A percentile compares a stretch with the other conserved stretches of the same genome.
These are phyloP conservation scores for Gynostemma pentaphyllum DNA, from an alignment of 306 rosid species.

Conservation along the genomic window DNA sequence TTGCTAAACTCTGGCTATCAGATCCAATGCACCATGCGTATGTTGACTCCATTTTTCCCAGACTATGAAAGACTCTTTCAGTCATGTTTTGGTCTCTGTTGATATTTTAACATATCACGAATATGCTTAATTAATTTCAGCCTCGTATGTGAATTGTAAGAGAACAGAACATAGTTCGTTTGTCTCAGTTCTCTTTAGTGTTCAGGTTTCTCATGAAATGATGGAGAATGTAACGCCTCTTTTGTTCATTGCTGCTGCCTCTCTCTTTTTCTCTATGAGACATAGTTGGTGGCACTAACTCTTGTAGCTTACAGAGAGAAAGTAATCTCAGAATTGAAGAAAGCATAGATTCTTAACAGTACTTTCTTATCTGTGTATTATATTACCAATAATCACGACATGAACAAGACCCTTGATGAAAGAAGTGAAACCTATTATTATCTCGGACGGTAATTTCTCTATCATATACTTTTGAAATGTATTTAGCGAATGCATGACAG, in stretches of 20 bases:
- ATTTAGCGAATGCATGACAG: conserved; percentile 64
- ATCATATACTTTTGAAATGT: conserved; percentile 37
- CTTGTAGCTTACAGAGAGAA: background rate
- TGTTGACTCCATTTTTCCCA: conserved; percentile 69
- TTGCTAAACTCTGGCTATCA: conserved; percentile 58
- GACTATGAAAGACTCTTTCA: conserved; percentile 22
- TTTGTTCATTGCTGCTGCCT: background rate
- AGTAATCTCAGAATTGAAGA: background rate
- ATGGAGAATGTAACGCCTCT: background rate
- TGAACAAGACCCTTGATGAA: conserved; percentile 51
- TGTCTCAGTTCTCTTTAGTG: background rate
- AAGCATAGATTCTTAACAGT: background rate
- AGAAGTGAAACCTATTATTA: conserved; percentile 56
- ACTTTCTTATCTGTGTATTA: conserved; percentile 1
- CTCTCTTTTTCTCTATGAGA: background rate
- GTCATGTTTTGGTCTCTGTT: conserved; percentile 13
- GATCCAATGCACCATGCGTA: conserved; percentile 58
- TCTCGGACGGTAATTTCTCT: conserved; percentile 60
- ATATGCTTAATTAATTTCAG: background rate
- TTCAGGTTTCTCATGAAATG: background rate
- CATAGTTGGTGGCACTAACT: background rate
- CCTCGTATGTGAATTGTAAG: background rate
- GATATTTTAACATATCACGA: conserved; percentile 12
- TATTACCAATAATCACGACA: conserved; percentile 62
- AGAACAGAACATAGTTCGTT: background rate